These are phyloP conservation scores for Colletotrichum acutatum DNA, from an alignment of 2,329 filamentous ascomycete genomes.

Conservation along the genomic window DNA sequence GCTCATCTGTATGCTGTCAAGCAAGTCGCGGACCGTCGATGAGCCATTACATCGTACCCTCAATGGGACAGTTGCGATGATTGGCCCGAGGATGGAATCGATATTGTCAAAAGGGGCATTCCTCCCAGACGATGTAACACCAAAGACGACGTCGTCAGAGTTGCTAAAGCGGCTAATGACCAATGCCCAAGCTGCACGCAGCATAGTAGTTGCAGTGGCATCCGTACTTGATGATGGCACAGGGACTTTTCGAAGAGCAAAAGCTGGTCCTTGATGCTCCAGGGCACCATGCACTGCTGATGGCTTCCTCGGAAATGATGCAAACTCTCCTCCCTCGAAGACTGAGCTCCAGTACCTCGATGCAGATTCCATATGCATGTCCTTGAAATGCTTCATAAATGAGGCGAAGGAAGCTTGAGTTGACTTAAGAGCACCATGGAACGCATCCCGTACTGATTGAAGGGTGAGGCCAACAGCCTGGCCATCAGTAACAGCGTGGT, in stretches of 20 bases:
- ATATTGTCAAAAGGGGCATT: conserved; percentile 37
- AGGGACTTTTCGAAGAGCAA: background rate
- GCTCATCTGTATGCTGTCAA: conserved; percentile 42
- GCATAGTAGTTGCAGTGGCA: conserved; percentile 7
- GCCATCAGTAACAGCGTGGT: conserved; percentile 31
- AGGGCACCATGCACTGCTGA: background rate
- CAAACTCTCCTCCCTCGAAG: conserved; percentile 16
- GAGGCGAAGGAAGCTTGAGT: conserved; percentile 4
- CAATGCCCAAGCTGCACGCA: conserved; percentile 52
- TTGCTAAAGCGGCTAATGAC: conserved; percentile 50
- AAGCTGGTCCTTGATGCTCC: background rate
- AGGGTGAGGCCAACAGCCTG: conserved; percentile 23
- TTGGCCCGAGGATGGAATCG: conserved; percentile 43
- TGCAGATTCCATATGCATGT: background rate
- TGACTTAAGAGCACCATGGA: background rate
- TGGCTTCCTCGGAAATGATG: conserved; percentile 9
- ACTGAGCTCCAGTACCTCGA: conserved; percentile 27
- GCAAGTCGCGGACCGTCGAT: conserved; percentile 10
- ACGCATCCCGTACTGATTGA: conserved; percentile 15
- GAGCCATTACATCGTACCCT: conserved; percentile 9
- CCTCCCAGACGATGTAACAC: conserved; percentile 48
- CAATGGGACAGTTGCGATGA: conserved; percentile 36
- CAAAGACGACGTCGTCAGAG: conserved; percentile 50
- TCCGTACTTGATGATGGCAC: background rate
- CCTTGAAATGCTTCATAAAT: conserved; percentile 31